Evolutionary conservation across 2,329 filamentous ascomycete genomes (phyloP).

Genomic region (Verticillium albo-atrum): DNA sequence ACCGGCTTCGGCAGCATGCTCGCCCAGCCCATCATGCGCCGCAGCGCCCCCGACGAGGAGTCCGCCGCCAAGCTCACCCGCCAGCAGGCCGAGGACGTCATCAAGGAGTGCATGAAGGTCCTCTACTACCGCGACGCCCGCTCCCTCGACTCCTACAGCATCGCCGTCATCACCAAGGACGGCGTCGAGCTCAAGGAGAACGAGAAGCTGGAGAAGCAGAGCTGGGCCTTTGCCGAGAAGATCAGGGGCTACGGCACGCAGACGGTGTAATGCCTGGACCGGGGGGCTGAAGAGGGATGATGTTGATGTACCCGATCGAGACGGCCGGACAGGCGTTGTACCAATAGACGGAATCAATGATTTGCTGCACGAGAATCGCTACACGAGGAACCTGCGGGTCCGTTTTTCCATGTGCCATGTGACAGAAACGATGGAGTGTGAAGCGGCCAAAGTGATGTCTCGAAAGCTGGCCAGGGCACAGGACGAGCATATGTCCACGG

Average conservation of each 20-base stretch:
- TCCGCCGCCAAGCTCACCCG: slow-evolving; percentile 65
- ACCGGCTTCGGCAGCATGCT: slow-evolving; percentile 93
- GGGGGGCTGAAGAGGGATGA: not conserved
- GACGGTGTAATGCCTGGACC: slow-evolving; percentile 39
- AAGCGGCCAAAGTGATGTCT: too few species aligned
- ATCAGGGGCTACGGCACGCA: slow-evolving; percentile 96
- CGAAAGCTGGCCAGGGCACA: too few species aligned
- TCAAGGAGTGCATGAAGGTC: slow-evolving; percentile 97
- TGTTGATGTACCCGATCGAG: not conserved
- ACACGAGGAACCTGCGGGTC: too few species aligned
- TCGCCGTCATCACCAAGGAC: slow-evolving; percentile 84
- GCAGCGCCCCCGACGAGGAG: slow-evolving; percentile 78
- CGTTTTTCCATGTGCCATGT: too few species aligned
- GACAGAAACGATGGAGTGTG: too few species aligned
- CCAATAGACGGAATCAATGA: slow-evolving; percentile 1
- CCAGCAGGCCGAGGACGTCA: slow-evolving; percentile 73
- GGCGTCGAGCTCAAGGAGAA: slow-evolving; percentile 81
- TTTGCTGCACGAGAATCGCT: not conserved
- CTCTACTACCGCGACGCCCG: slow-evolving; percentile 95
- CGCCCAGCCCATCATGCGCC: slow-evolving; percentile 86
- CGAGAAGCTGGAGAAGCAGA: slow-evolving; percentile 89
- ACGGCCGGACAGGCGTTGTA: not conserved
- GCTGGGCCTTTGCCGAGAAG: slow-evolving; percentile 95
- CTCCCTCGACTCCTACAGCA: slow-evolving; percentile 85
- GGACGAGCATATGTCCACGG: too few species aligned